Percentiles rank a stretch among this genome's conserved stretches.
Evolutionary conservation across 2,329 filamentous ascomycete genomes (phyloP).

Genomic region (Cercospora janseana): DNA sequence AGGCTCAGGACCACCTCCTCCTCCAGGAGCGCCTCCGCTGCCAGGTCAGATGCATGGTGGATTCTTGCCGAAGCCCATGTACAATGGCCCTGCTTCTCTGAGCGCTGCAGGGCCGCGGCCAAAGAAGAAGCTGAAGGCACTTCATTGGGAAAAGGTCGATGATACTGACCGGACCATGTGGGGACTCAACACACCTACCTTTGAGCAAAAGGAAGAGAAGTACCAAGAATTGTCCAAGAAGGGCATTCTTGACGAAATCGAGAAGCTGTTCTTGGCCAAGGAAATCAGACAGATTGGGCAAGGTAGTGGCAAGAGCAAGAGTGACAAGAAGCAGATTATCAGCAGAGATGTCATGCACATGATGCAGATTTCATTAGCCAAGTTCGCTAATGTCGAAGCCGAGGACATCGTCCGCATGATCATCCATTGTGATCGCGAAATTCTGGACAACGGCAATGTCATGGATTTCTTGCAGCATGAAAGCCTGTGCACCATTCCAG

Average conservation of each 20-base stretch:
- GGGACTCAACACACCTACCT: conserved; percentile 82
- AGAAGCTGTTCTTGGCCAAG: conserved; percentile 95
- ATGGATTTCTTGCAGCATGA: conserved; percentile 97
- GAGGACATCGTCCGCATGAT: conserved; percentile 90
- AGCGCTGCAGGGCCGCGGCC: conserved; percentile 78
- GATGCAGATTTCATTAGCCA: conserved; percentile 89
- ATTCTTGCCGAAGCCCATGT: conserved; percentile 66
- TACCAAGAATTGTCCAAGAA: conserved; percentile 90
- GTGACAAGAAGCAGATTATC: conserved; percentile 97
- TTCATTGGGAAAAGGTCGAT: conserved; percentile 99
- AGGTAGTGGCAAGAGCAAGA: conserved; percentile 63
- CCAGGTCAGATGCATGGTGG: conserved; percentile 62
- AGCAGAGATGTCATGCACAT: conserved; percentile 84
- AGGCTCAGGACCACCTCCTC: conserved; percentile 59
- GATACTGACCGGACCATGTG: conserved; percentile 87
- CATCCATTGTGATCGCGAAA: conserved; percentile 87
- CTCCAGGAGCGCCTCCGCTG: conserved; percentile 65
- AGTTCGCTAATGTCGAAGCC: conserved; percentile 79
- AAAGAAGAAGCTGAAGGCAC: conserved; percentile 98
- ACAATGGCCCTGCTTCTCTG: conserved; percentile 58
- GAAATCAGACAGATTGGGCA: conserved; percentile 86
- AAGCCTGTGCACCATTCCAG: conserved; percentile 86
- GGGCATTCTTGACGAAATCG: conserved; percentile 95
- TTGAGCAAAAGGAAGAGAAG: conserved; percentile 88
- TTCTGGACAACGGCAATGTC: conserved; percentile 83